Conservation (phyloP, 1,284 basidiomycete species). For the Leccinum insolens region DNA sequence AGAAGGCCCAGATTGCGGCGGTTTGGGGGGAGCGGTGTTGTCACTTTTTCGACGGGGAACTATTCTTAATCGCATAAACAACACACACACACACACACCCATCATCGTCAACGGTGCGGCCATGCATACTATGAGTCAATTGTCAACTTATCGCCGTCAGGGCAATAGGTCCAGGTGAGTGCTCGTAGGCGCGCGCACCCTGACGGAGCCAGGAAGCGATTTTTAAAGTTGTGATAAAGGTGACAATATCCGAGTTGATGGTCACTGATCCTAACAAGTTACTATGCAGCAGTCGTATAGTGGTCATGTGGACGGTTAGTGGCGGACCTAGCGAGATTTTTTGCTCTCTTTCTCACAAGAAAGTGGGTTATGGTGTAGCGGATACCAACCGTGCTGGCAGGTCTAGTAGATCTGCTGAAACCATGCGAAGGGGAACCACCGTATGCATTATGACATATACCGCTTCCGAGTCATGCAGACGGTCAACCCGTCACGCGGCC, state of each 20-base stretch:
- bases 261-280: not conserved
- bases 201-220: not conserved
- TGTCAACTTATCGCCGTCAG: not conserved
- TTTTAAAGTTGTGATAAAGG: constrained; percentile 2
- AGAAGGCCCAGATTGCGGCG: not conserved
- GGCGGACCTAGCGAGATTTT: not conserved
- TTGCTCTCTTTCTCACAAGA: not conserved
- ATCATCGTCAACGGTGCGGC: not conserved
- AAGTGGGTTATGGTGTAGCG: no score
- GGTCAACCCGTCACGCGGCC: not conserved
- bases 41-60: not conserved
- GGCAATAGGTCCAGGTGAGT: not conserved
- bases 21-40: not conserved
- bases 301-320: no score
- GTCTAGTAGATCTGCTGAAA: not conserved
- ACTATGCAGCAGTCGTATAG: not conserved
- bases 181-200: not conserved
- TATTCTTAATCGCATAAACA: not conserved
- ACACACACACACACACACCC: not conserved
- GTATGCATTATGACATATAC: no score
- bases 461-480: not conserved
- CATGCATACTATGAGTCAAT: not conserved
- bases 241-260: not conserved
- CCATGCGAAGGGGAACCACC: not conserved
- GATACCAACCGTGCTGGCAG: not conserved